Conservation (phyloP, 805 yeast genomes). For the Kuraishia cidri region DNA sequence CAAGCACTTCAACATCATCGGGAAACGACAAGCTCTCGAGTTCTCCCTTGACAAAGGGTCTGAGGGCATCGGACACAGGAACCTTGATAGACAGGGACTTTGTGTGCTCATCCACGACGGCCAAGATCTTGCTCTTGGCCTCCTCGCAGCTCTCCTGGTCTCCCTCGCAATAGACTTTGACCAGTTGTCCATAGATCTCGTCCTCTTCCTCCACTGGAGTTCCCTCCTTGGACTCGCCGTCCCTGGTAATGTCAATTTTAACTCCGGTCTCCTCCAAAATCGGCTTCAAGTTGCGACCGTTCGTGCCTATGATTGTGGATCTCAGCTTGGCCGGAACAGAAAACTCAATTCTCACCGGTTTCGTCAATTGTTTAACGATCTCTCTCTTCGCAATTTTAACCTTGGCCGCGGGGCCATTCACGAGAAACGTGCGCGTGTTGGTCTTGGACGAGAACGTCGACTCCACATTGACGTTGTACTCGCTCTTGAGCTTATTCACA, state of each 20-base stretch:
- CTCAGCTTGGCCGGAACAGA: constrained; percentile 70
- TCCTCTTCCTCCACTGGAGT: constrained; percentile 36
- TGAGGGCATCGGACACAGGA: constrained; percentile 29
- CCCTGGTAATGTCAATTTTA: constrained; percentile 57
- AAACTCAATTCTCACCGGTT: constrained; percentile 55
- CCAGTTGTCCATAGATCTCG: constrained; percentile 50
- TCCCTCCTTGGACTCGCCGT: constrained; percentile 14
- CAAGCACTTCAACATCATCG: constrained; percentile 16
- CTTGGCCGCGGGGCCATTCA: constrained; percentile 63
- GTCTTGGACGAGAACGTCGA: constrained; percentile 72
- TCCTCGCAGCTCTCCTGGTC: constrained; percentile 73
- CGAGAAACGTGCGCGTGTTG: constrained; percentile 73
- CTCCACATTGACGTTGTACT: constrained; percentile 62
- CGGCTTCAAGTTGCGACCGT: constrained; percentile 76
- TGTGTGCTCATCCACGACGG: constrained; percentile 70
- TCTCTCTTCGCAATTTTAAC: constrained; percentile 69
- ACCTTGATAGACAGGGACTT: constrained; percentile 44
- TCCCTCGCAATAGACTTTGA: constrained; percentile 66
- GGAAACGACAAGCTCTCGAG: constrained; percentile 15
- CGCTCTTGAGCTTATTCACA: constrained; percentile 50
- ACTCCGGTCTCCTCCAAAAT: constrained; percentile 61
- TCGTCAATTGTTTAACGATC: constrained; percentile 66
- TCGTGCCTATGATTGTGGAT: constrained; percentile 77
- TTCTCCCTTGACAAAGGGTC: constrained; percentile 33
- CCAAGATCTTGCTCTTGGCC: constrained; percentile 63